phyloP scores from a whole-genome alignment of 1,139 yeast species.

The Yamadazyma sp. region DNA sequence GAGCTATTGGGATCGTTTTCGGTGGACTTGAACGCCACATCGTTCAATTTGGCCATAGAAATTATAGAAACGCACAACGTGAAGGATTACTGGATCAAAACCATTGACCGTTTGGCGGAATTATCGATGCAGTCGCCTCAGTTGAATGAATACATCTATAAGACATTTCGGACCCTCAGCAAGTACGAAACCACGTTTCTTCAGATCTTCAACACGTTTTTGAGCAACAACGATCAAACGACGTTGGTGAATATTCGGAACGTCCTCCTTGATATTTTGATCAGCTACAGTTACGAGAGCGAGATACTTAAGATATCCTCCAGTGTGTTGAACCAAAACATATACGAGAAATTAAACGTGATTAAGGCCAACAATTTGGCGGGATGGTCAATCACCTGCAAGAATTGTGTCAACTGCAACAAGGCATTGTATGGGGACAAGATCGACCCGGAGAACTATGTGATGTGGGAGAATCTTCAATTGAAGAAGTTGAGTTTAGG shows the following conservation, averaged over 20 bases:
- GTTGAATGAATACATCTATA: conserved; percentile 48
- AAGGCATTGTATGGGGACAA: conserved; percentile 59
- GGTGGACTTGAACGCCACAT: conserved; percentile 12
- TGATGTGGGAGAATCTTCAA: conserved; percentile 50
- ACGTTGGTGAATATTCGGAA: conserved; percentile 59
- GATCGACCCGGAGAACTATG: conserved; percentile 38
- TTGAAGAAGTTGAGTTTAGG: conserved; percentile 11
- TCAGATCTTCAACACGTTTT: conserved; percentile 49
- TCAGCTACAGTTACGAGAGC: conserved; percentile 64
- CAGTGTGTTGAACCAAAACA: conserved; percentile 53
- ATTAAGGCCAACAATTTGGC: conserved; percentile 38
- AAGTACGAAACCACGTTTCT: conserved; percentile 41
- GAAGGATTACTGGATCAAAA: conserved; percentile 38
- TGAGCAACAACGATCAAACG: conserved; percentile 38
- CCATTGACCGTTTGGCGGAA: conserved; percentile 30
- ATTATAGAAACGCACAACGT: conserved; percentile 27
- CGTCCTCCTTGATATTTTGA: conserved; percentile 60
- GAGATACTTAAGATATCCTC: conserved; percentile 56
- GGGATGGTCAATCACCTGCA: conserved; percentile 62
- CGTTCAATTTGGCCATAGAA: conserved; percentile 34
- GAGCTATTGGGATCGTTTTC: conserved; percentile 23
- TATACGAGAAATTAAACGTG: conserved; percentile 42
- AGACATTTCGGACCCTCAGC: conserved; percentile 51
- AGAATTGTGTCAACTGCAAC: conserved; percentile 72
- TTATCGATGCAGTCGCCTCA: conserved; percentile 14